A percentile compares a stretch with the other conserved stretches of the same genome.
Conservation (phyloP, 2,329 filamentous ascomycete genomes). For the Claviceps fusiformis region DNA sequence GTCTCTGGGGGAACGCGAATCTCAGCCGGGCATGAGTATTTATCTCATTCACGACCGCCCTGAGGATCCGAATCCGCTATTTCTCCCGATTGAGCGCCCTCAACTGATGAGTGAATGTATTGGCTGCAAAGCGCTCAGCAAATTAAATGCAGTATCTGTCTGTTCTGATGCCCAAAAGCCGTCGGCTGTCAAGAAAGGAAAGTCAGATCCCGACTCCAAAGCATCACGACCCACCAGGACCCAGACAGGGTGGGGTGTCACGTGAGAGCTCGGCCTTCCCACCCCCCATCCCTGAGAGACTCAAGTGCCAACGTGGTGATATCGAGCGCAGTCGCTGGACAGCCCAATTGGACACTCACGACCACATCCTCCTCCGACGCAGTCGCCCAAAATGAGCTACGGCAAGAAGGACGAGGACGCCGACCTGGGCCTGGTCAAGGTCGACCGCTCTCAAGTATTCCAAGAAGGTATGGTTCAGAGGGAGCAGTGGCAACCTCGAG, state of each 20-base stretch:
- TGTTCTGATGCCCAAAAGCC: no score
- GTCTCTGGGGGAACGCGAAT: not conserved
- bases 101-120: not conserved
- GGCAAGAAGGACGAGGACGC: constrained; percentile 99
- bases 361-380: constrained; percentile 17
- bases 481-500: not conserved
- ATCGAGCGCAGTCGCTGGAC: constrained; percentile 14
- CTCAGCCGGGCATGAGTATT: not conserved
- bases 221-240: not conserved
- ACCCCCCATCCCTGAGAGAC: constrained; percentile 18
- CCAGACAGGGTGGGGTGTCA: constrained; percentile 15
- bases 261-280: constrained; percentile 16
- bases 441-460: constrained; percentile 95
- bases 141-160: not conserved
- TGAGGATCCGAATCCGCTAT: no score
- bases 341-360: constrained; percentile 20
- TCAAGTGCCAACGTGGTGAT: constrained; percentile 27
- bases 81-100: not conserved
- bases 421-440: constrained; percentile 85
- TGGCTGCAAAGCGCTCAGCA: not conserved
- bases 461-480: constrained; percentile 67
- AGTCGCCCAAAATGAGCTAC: constrained; percentile 67
- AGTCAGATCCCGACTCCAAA: no score
- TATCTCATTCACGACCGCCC: no score
- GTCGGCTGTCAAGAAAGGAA: no score